Conservation (phyloP, 2,329 filamentous ascomycete genomes). For the Pyrenophora seminiperda region DNA sequence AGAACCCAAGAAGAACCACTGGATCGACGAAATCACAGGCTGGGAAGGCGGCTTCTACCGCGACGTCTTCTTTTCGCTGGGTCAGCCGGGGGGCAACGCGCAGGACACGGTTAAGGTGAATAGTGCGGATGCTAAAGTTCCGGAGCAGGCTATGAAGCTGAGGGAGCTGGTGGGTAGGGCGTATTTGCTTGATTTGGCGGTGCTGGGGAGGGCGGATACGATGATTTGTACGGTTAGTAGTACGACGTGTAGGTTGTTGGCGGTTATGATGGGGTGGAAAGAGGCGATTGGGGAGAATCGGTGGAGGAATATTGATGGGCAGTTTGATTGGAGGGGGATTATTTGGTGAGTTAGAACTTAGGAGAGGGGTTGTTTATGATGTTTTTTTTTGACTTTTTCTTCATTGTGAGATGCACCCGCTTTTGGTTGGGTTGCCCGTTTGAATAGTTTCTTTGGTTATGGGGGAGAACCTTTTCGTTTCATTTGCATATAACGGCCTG, state of each 20-base stretch:
- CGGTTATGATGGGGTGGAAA: conserved; percentile 88
- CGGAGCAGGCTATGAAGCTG: conserved; percentile 63
- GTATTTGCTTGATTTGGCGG: conserved; percentile 79
- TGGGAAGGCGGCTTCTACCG: conserved; percentile 90
- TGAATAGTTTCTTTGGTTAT: too few relatives aligned
- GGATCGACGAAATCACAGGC: conserved; percentile 76
- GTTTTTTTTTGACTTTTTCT: neutral
- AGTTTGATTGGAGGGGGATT: conserved; percentile 48
- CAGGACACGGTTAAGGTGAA: conserved; percentile 30
- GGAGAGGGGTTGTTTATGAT: too few relatives aligned
- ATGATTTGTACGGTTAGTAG: conserved; percentile 79
- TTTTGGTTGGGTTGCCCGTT: too few relatives aligned
- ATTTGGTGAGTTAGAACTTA: conserved; percentile 43
- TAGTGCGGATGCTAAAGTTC: conserved; percentile 30
- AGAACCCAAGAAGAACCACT: conserved; percentile 51
- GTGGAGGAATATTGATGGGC: conserved; percentile 72
- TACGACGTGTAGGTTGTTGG: conserved; percentile 70
- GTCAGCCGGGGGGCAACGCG: conserved; percentile 48
- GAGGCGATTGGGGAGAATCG: conserved; percentile 53
- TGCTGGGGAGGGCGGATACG: conserved; percentile 70
- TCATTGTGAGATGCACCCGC: neutral
- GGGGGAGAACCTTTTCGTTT: too few relatives aligned
- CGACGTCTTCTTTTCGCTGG: conserved; percentile 80
- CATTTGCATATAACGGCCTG: conserved; percentile 1
- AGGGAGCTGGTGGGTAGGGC: conserved; percentile 78